Conservation (phyloP, 2,329 filamentous ascomycete genomes). For the Claviceps maximensis region DNA sequence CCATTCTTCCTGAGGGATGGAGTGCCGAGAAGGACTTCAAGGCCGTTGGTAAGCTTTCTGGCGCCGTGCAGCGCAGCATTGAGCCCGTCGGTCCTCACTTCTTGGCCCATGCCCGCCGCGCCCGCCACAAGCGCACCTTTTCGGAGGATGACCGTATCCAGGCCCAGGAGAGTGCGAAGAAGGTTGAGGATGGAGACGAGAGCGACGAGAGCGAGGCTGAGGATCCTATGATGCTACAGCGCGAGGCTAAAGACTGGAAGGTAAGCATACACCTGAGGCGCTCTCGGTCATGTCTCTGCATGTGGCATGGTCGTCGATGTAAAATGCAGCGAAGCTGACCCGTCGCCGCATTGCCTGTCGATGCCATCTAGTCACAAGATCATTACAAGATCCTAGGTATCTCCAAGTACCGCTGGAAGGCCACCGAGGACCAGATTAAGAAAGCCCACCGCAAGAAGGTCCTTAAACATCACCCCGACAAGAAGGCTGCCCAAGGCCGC, state of each 20-base stretch:
- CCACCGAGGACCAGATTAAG: constrained; percentile 97
- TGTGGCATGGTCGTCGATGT: too few relatives aligned
- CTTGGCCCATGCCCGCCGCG: constrained; percentile 89
- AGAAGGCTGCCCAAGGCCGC: constrained; percentile 83
- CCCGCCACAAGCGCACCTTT: constrained; percentile 94
- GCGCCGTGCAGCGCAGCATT: constrained; percentile 71
- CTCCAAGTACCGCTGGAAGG: constrained; percentile 81
- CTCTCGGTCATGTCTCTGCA: too few relatives aligned
- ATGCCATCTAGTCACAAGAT: constrained; percentile 58
- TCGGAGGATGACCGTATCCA: constrained; percentile 97
- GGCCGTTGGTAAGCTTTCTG: constrained; percentile 60
- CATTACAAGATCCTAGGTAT: constrained; percentile 95
- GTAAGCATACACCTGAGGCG: constrained; percentile 33
- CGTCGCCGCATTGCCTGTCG: neutral
- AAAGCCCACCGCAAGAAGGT: constrained; percentile 99
- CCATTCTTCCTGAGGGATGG: constrained; percentile 69
- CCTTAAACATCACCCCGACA: constrained; percentile 95
- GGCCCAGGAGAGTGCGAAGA: constrained; percentile 88
- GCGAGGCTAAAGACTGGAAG: constrained; percentile 99
- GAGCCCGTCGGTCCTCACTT: constrained; percentile 97
- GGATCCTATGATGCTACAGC: constrained; percentile 79
- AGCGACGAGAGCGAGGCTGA: constrained; percentile 89
- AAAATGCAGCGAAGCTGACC: neutral
- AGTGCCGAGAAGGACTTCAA: constrained; percentile 86
- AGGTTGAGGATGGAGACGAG: constrained; percentile 80